Percentiles rank a stretch among this genome's conserved stretches.
phyloP scores from a whole-genome alignment of 495 filamentous ascomycete genomes.

The Penicillium paradoxum region DNA sequence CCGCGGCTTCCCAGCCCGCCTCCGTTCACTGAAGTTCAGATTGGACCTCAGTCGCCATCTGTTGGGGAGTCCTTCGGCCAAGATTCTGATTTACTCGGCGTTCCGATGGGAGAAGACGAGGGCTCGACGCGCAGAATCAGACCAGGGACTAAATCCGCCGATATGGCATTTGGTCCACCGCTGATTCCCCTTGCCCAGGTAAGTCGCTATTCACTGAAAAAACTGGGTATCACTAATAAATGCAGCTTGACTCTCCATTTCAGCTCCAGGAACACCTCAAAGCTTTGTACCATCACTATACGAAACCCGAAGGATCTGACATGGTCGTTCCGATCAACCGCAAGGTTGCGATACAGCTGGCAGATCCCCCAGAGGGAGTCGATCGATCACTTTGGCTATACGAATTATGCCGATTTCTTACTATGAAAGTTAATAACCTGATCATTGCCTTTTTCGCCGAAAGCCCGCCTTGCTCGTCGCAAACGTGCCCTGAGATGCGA shows the following conservation, averaged over 20 bases:
- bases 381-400: constrained; percentile 92
- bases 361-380: constrained; percentile 71
- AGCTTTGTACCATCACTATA: constrained; percentile 78
- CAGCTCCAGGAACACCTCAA: constrained; percentile 98
- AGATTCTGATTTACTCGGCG: constrained; percentile 34
- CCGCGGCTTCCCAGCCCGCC: constrained; percentile 85
- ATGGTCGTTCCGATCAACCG: constrained; percentile 63
- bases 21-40: constrained; percentile 84
- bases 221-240: constrained; percentile 16
- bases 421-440: constrained; percentile 84
- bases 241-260: constrained; percentile 87
- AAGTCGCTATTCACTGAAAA: constrained; percentile 16
- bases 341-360: constrained; percentile 64
- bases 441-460: constrained; percentile 91
- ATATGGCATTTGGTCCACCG: constrained; percentile 90
- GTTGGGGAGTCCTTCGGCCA: constrained; percentile 48
- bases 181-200: constrained; percentile 80
- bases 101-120: constrained; percentile 52
- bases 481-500: constrained; percentile 95
- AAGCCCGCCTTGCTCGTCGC: constrained; percentile 74
- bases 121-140: constrained; percentile 78
- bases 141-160: constrained; percentile 80
- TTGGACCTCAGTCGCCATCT: constrained; percentile 76
- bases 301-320: constrained; percentile 54
- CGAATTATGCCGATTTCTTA: constrained; percentile 92